These are phyloP conservation scores for Cladosporium sp. DNA, from an alignment of 2,329 filamentous ascomycete species.

Conservation along the genomic window DNA sequence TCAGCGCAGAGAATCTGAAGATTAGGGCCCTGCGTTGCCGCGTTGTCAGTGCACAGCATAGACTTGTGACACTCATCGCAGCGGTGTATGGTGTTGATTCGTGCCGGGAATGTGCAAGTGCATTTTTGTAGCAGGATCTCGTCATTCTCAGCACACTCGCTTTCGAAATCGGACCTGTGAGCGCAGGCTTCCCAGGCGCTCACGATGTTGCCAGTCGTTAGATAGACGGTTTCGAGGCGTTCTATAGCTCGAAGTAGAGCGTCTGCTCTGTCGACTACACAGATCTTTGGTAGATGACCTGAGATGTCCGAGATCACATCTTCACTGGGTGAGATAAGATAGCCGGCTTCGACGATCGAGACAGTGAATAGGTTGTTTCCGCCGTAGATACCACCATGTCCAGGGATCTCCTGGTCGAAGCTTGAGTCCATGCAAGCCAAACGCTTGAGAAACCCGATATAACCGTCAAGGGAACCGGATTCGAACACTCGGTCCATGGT, in stretches of 20 bases:
- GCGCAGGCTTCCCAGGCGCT: neutral
- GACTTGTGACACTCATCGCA: neutral
- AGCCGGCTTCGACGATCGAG: neutral
- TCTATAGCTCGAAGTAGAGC: neutral
- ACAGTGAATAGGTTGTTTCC: neutral
- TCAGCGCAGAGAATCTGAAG: neutral
- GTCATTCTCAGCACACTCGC: neutral
- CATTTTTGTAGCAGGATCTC: neutral
- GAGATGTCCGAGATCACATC: neutral
- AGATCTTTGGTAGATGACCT: neutral
- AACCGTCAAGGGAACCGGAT: neutral
- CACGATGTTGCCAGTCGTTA: neutral
- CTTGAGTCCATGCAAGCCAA: neutral
- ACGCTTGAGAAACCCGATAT: neutral
- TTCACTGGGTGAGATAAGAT: neutral
- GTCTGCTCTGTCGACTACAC: neutral
- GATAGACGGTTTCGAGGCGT: neutral
- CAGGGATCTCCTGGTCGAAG: neutral
- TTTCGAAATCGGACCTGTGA: neutral
- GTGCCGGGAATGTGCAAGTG: neutral
- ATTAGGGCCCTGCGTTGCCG: neutral
- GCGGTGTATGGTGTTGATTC: neutral
- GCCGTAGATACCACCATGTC: neutral
- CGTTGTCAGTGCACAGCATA: neutral
- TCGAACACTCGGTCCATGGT: too few relatives aligned